phyloP scores from a whole-genome alignment of 2,329 filamentous ascomycete genomes.

The Scorias spongiosa region DNA sequence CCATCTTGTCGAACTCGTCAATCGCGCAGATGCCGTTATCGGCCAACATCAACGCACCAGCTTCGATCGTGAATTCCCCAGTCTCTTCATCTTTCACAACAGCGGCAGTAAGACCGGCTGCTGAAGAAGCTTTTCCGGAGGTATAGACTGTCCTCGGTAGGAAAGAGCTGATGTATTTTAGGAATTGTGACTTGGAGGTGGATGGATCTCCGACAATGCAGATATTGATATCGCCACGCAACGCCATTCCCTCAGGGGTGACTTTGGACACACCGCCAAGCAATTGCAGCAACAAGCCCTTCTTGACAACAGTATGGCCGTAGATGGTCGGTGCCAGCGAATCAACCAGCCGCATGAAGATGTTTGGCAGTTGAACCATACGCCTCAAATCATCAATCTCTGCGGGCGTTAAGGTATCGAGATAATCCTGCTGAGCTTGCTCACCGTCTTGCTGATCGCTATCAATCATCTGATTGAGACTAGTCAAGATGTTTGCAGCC shows the following conservation, averaged over 20 bases:
- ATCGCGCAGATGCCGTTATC: constrained; percentile 96
- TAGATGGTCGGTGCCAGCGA: constrained; percentile 95
- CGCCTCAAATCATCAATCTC: constrained; percentile 84
- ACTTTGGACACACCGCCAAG: constrained; percentile 91
- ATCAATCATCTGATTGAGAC: constrained; percentile 58
- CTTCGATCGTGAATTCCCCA: constrained; percentile 96
- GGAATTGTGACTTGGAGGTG: constrained; percentile 93
- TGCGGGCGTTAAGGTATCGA: constrained; percentile 67
- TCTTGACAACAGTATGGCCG: constrained; percentile 94
- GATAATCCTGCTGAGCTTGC: constrained; percentile 71
- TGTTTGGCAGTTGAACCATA: constrained; percentile 92
- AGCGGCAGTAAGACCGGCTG: constrained; percentile 89
- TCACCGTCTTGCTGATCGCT: constrained; percentile 62
- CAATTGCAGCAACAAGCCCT: constrained; percentile 81
- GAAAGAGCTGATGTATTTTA: constrained; percentile 95
- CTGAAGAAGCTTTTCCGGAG: constrained; percentile 91
- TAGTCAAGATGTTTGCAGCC: constrained; percentile 69
- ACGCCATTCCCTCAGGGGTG: constrained; percentile 84
- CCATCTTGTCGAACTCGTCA: constrained; percentile 99
- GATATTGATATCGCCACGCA: constrained; percentile 96
- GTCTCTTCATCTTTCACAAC: constrained; percentile 98
- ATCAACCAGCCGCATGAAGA: constrained; percentile 82
- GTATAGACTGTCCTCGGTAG: constrained; percentile 96
- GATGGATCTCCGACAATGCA: constrained; percentile 95
- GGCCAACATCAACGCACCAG: constrained; percentile 91